Base-by-base conservation (phyloP, 805 yeast genomes). In the Kuraishia hungarica region DNA sequence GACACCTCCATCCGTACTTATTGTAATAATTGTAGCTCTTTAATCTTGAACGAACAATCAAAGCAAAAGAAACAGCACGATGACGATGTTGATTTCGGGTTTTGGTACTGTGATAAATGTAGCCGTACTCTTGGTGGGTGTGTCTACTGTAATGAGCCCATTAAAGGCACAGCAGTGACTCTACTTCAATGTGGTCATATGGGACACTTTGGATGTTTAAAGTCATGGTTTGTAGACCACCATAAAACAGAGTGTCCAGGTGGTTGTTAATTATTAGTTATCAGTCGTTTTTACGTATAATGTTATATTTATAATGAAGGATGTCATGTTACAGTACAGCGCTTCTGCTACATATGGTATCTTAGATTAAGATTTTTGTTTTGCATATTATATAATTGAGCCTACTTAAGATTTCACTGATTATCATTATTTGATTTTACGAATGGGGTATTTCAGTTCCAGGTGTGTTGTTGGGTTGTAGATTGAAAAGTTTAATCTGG, bases 31-130 rank as follows among this genome's bases (percentile, higher is more conserved):
- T 87, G 96, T 65, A 74, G 78, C 19, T 73, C 77, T 52, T 69
- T 84, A n/a, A 70, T 87, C 8, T 65, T 80, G 10, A 86, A 87
- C 66, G 91, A 85, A 59, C 60, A 62, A 5, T 72, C 83, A 2
- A 83, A 81, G 61, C 72, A 69, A 19, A 72, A 67, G 48, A 62
- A 60, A 52, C 56, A 60, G 15, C 63, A 62, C 2, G 67, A 68
- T 43, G 66, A 70, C 11, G 66, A 63, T 0, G 69, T 71, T 20
- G 68, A 72, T 47, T 80, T 82, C 62, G 96, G 96, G 1, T 84
- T 78, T 61, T 91, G 97, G 96, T 88, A 85, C 67, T 92, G 97
- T 70, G 89, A 83, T 54, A 76, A 74, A 22, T 92, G 97, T 67
- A 70, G 76, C 11, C 72, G 70, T 53, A 72, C 73, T 17, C 83